Percentiles rank a stretch among this genome's conserved stretches.
These are phyloP conservation scores for Raffaelea ambrosiae DNA, from an alignment of 2,329 filamentous ascomycete species.

Conservation along the genomic window DNA sequence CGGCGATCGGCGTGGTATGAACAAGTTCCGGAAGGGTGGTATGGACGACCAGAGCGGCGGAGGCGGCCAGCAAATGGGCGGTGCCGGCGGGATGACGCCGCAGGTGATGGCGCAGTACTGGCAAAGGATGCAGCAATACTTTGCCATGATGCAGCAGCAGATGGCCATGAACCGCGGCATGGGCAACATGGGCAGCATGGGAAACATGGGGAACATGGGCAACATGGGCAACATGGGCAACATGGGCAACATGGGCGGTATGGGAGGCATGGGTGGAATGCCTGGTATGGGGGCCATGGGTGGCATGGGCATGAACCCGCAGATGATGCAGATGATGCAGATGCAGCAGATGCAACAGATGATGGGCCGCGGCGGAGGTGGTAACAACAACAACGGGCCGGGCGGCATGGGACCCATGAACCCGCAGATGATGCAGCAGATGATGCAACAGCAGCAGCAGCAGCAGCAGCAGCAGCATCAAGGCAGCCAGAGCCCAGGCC, in stretches of 20 bases:
- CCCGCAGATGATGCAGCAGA: constrained; percentile 48
- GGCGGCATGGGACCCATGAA: too few relatives aligned
- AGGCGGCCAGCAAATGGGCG: constrained; percentile 26
- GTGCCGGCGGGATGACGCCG: constrained; percentile 67
- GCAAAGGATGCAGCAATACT: constrained; percentile 97
- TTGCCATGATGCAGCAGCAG: constrained; percentile 88
- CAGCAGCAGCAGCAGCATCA: neutral
- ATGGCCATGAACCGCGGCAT: constrained; percentile 75
- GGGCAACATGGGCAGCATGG: constrained; percentile 19
- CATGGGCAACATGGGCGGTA: constrained; percentile 45
- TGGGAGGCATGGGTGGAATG: constrained; percentile 18
- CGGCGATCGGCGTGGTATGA: constrained; percentile 23
- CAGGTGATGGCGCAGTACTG: constrained; percentile 98
- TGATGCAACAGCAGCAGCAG: constrained; percentile 30
- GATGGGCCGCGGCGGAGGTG: constrained; percentile 29
- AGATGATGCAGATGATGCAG: constrained; percentile 70
- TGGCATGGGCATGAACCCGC: constrained; percentile 51
- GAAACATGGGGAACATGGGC: neutral
- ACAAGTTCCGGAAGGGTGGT: constrained; percentile 49
- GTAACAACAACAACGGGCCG: constrained; percentile 9
- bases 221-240: constrained; percentile 1
- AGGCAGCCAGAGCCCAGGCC: constrained; percentile 15
- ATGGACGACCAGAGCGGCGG: constrained; percentile 25
- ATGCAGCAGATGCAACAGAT: constrained; percentile 54
- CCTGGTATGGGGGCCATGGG: constrained; percentile 1